phyloP scores from a whole-genome alignment of 768 basidiomycete genomes.

The Leccinum longicurvipes region DNA sequence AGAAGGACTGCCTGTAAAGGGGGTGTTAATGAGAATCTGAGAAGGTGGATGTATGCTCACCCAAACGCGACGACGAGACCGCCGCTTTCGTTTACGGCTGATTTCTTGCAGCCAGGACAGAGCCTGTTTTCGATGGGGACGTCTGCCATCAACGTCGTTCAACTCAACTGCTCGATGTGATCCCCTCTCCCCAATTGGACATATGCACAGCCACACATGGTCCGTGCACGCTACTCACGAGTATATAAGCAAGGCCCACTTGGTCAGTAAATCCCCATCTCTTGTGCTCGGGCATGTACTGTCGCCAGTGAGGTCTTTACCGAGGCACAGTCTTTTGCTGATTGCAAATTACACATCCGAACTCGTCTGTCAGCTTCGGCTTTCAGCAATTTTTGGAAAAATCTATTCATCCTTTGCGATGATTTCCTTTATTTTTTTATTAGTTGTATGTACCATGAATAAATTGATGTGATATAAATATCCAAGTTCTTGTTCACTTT shows the following conservation, averaged over 20 bases:
- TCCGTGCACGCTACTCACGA: slow-evolving; percentile 10
- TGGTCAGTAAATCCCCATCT: slow-evolving; percentile 51
- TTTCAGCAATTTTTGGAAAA: slow-evolving; percentile 88
- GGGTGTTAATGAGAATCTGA: neutral
- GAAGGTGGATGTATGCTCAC: slow-evolving; percentile 45
- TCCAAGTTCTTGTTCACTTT: no score
- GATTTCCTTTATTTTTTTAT: no score
- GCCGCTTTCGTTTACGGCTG: slow-evolving; percentile 76
- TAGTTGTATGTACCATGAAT: neutral
- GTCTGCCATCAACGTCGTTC: slow-evolving; percentile 15
- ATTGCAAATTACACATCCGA: slow-evolving; percentile 98
- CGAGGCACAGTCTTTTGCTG: slow-evolving; percentile 95
- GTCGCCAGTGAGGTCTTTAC: slow-evolving; percentile 95
- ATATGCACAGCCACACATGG: slow-evolving; percentile 11
- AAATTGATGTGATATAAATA: neutral
- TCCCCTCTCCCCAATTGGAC: neutral
- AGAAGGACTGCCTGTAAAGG: slow-evolving; percentile 78
- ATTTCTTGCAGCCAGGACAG: slow-evolving; percentile 81
- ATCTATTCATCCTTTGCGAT: neutral
- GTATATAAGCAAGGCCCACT: slow-evolving; percentile 10
- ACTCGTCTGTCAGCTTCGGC: slow-evolving; percentile 88
- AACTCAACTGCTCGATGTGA: neutral
- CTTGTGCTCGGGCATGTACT: slow-evolving; percentile 96
- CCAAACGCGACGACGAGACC: slow-evolving; percentile 95
- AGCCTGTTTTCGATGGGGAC: slow-evolving; percentile 48